Evolutionary conservation across 495 filamentous ascomycete species (phyloP).

Genomic region (Endocarpon pusillum): DNA sequence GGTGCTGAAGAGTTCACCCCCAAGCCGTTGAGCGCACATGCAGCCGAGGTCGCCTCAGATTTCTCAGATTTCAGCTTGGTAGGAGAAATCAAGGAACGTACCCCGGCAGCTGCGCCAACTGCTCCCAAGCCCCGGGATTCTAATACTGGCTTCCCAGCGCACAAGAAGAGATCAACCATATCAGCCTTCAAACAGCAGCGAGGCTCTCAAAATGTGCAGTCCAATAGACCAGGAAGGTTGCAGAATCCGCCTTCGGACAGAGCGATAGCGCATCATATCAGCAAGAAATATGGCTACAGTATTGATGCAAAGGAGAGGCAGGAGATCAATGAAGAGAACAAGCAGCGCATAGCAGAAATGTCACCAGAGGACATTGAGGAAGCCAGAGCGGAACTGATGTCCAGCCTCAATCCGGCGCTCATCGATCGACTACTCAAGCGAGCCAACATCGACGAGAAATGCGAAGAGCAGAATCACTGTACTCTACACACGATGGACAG

Average conservation of each 20-base stretch:
- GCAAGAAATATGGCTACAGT: constrained; percentile 3
- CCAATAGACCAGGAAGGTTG: no score
- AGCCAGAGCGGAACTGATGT: constrained; percentile 58
- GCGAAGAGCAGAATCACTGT: constrained; percentile 2
- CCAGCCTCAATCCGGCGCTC: constrained; percentile 46
- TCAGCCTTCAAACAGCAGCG: constrained; percentile 67
- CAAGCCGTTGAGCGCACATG: not conserved
- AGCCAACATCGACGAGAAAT: constrained; percentile 56
- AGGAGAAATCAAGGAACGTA: constrained; percentile 62
- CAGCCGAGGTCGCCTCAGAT: constrained; percentile 9
- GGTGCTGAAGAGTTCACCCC: constrained; percentile 13
- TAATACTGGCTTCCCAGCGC: constrained; percentile 67
- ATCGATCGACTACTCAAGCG: constrained; percentile 62
- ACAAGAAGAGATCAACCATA: constrained; percentile 52
- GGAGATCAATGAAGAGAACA: constrained; percentile 70
- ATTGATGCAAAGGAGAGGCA: constrained; percentile 39
- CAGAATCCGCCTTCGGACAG: not conserved
- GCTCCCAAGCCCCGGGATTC: constrained; percentile 37
- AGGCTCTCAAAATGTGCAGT: not conserved
- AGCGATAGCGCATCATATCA: constrained; percentile 2
- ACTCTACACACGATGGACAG: constrained; percentile 1
- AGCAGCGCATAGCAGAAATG: constrained; percentile 57
- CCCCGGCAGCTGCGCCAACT: constrained; percentile 37
- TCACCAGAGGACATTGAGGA: constrained; percentile 61
- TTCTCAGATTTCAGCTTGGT: constrained; percentile 35